Conservation (phyloP, 2,329 filamentous ascomycete species). For the Diaporthe australafricana region DNA sequence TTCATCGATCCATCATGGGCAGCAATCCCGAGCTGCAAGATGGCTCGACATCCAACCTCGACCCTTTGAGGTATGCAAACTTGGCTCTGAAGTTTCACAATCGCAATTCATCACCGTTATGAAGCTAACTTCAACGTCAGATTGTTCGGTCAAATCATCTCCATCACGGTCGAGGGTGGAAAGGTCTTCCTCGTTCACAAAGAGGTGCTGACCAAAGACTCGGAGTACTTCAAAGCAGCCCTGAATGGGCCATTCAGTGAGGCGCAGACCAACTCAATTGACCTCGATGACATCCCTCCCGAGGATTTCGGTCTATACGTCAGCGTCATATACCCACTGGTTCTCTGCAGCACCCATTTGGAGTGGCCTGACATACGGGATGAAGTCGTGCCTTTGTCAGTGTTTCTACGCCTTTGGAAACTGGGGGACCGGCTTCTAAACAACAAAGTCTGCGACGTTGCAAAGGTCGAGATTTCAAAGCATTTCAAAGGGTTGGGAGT, state of each 20-base stretch:
- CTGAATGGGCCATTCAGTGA: slow-evolving; percentile 40
- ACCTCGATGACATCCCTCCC: slow-evolving; percentile 37
- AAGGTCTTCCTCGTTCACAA: slow-evolving; percentile 37
- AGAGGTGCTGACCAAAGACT: slow-evolving; percentile 38
- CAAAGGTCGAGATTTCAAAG: background rate
- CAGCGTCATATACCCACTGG: slow-evolving; percentile 38
- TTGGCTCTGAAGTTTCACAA: background rate
- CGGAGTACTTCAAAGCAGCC: slow-evolving; percentile 39
- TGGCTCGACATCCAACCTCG: background rate
- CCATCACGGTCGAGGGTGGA: slow-evolving; percentile 36
- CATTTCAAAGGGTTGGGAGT: background rate
- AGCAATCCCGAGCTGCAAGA: background rate
- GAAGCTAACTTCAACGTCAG: slow-evolving; percentile 14
- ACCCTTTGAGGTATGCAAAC: background rate
- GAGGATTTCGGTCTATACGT: slow-evolving; percentile 41
- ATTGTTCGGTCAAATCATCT: slow-evolving; percentile 34
- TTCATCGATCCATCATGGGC: background rate
- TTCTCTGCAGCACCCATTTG: background rate
- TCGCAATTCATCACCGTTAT: too few relatives aligned
- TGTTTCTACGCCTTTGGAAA: slow-evolving; percentile 40
- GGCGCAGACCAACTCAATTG: slow-evolving; percentile 37
- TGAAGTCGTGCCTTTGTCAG: slow-evolving; percentile 30
- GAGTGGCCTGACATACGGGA: background rate
- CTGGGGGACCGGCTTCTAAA: slow-evolving; percentile 41
- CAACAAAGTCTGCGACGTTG: slow-evolving; percentile 27